Percentiles rank a stretch among this genome's conserved stretches.
phyloP scores from a whole-genome alignment of 2,329 filamentous ascomycete genomes.

The Fusarium heterosporum region DNA sequence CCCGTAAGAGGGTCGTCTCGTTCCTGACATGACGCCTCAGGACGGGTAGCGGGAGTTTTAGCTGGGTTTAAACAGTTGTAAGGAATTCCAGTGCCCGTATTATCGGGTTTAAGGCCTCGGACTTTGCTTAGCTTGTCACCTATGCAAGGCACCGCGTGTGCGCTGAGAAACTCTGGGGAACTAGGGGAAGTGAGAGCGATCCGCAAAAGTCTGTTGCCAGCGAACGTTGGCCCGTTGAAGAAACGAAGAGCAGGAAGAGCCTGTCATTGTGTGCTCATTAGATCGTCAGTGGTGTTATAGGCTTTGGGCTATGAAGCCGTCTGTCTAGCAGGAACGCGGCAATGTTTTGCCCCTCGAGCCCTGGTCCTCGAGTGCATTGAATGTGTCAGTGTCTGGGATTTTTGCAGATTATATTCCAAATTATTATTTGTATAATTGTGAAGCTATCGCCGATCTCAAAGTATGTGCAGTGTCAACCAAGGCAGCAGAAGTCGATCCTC shows the following conservation, averaged over 20 bases:
- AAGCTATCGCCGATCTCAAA: neutral
- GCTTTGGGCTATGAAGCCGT: conserved; percentile 3
- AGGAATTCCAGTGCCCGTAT: conserved; percentile 18
- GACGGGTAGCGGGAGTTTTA: neutral
- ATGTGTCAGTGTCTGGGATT: neutral
- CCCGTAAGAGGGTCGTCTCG: conserved; percentile 7
- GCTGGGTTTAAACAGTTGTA: neutral
- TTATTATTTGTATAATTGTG: neutral
- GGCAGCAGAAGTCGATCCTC: neutral
- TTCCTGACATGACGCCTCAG: conserved; percentile 7
- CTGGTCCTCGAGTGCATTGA: neutral
- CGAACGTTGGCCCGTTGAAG: conserved; percentile 8
- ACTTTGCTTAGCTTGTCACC: neutral
- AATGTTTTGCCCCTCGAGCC: neutral
- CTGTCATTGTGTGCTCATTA: neutral
- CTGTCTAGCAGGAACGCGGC: conserved; percentile 9
- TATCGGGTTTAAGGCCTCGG: neutral
- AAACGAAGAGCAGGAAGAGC: neutral
- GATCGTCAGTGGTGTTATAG: conserved; percentile 2
- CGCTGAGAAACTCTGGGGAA: conserved; percentile 1
- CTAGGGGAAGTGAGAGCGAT: conserved; percentile 2
- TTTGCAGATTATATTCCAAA: conserved; percentile 12
- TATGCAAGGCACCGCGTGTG: conserved; percentile 16
- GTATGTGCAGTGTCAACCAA: neutral
- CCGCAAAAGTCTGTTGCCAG: conserved; percentile 16